Evolutionary conservation across 129 eudicot genomes (phyloP).

Genomic region (Cynara cardunculus): DNA sequence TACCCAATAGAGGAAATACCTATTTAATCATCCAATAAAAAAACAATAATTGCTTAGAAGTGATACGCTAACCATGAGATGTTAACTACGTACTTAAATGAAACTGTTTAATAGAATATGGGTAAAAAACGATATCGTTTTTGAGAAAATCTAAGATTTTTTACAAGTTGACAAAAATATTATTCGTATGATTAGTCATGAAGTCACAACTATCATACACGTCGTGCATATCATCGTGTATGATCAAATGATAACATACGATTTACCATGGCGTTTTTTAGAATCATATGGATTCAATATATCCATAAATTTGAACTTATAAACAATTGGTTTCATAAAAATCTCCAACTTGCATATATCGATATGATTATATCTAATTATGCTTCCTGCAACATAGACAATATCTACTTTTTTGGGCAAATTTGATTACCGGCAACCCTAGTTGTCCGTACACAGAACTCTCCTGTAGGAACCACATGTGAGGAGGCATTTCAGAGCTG

Average conservation of each 20-base stretch:
- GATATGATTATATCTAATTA: no score
- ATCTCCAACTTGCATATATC: background rate
- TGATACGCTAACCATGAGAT: background rate
- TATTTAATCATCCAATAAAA: no score
- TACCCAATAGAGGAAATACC: background rate
- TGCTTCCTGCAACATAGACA: no score
- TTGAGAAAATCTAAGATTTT: background rate
- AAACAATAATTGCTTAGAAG: background rate
- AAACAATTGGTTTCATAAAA: background rate
- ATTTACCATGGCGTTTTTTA: background rate
- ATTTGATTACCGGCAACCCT: background rate
- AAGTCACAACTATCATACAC: background rate
- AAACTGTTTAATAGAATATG: background rate
- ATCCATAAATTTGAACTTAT: no score
- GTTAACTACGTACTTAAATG: no score
- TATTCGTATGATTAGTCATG: background rate
- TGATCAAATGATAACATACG: background rate
- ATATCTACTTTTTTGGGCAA: background rate
- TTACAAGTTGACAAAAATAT: background rate
- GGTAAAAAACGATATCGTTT: background rate
- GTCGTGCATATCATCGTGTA: background rate
- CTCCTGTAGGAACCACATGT: no score
- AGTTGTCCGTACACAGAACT: background rate
- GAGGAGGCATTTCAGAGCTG: background rate
- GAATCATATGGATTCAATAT: no score